phyloP scores from a whole-genome alignment of 129 eudicot species.

The Tagetes patula region DNA sequence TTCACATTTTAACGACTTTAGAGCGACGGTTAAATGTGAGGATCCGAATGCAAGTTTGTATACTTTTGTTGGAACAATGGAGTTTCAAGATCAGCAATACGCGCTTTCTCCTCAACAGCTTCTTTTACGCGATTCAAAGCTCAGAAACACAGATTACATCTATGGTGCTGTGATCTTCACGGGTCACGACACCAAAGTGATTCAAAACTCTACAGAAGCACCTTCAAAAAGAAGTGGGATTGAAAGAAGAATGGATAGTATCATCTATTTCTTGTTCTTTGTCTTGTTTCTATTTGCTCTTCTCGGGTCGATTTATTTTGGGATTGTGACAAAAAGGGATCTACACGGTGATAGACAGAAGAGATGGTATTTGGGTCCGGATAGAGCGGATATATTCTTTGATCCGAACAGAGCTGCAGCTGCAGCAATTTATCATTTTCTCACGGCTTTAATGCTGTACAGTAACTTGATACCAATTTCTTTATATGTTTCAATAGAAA shows the following conservation, averaged over 20 bases:
- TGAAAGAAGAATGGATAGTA: slow-evolving; percentile 84
- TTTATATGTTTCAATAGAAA: slow-evolving; percentile 81
- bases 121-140: slow-evolving; percentile 78
- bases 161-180: slow-evolving; percentile 88
- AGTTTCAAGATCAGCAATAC: slow-evolving; percentile 53
- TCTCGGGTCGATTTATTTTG: slow-evolving; percentile 72
- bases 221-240: slow-evolving; percentile 92
- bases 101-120: slow-evolving; percentile 85
- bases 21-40: slow-evolving; percentile 70
- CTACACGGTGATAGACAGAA: slow-evolving; percentile 43
- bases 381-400: slow-evolving; percentile 43
- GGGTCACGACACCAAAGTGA: slow-evolving; percentile 93
- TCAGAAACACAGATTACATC: slow-evolving; percentile 75
- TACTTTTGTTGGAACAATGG: slow-evolving; percentile 83
- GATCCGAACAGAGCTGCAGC: slow-evolving; percentile 67
- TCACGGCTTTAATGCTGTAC: slow-evolving; percentile 72
- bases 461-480: slow-evolving; percentile 88
- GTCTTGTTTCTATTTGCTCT: slow-evolving; percentile 58
- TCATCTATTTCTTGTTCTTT: slow-evolving; percentile 70
- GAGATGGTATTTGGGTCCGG: slow-evolving; percentile 83
- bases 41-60: slow-evolving; percentile 91
- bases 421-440: slow-evolving; percentile 72
- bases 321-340: slow-evolving; percentile 58
- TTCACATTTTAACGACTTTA: slow-evolving; percentile 46
- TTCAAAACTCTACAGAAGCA: slow-evolving; percentile 80